phyloP scores from a whole-genome alignment of 352 stramenopile genomes.

The Phytopythium mirpurense region DNA sequence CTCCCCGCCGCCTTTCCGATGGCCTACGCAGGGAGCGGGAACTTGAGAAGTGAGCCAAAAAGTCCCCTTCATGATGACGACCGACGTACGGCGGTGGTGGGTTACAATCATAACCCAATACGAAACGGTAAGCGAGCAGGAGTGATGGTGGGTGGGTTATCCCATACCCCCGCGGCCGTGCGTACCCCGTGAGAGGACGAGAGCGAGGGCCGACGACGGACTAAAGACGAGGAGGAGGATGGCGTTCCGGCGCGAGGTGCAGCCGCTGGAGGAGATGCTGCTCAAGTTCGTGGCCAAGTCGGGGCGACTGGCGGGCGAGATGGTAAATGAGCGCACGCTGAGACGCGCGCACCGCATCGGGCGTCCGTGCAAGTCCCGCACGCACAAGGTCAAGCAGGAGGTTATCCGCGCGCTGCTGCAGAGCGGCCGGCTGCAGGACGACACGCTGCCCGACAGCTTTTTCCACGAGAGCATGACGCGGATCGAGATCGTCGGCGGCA shows the following conservation, averaged over 20 bases:
- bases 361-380: conserved; percentile 70
- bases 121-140: too few species aligned
- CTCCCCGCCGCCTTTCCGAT: too few species aligned
- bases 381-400: conserved; percentile 86
- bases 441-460: conserved; percentile 77
- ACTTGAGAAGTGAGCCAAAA: too few species aligned
- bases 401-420: conserved; percentile 72
- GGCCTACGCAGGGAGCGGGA: too few species aligned
- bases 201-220: background rate
- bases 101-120: too few species aligned
- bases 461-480: conserved; percentile 86
- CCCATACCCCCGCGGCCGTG: too few species aligned
- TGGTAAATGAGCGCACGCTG: conserved; percentile 70
- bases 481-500: conserved; percentile 80
- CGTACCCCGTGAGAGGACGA: background rate
- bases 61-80: too few species aligned
- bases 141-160: too few species aligned
- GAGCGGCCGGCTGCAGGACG: conserved; percentile 69
- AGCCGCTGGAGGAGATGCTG: conserved; percentile 78
- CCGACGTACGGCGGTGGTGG: too few species aligned
- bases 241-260: conserved; percentile 85
- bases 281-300: conserved; percentile 89
- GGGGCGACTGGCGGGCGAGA: conserved; percentile 43
- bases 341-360: conserved; percentile 63
- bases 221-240: too few species aligned